These are phyloP conservation scores for Cochlearia excelsa DNA, from an alignment of 345 rosid species.

Conservation along the genomic window DNA sequence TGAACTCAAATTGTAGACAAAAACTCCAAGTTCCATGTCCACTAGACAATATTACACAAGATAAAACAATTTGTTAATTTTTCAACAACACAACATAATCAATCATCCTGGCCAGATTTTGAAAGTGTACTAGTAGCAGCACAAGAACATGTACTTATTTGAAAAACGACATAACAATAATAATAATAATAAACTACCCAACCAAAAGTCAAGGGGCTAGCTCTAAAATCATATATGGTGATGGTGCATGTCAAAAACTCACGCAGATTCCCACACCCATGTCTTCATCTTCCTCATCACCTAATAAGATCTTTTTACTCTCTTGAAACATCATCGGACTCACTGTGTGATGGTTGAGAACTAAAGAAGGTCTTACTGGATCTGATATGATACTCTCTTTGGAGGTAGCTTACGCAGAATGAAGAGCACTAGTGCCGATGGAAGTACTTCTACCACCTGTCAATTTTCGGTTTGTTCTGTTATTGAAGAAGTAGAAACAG, in stretches of 20 bases:
- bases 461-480: conserved; percentile 5
- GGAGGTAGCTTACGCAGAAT: conserved; percentile 94
- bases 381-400: conserved; percentile 87
- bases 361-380: conserved; percentile 44
- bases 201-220: conserved; percentile 10
- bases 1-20: too few species aligned
- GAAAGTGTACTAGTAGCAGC: too few species aligned
- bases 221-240: conserved; percentile 19
- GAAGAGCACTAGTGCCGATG: conserved; percentile 87
- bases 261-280: conserved; percentile 31
- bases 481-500: not conserved
- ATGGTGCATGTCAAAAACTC: conserved; percentile 31
- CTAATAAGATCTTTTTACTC: not conserved
- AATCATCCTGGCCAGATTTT: too few species aligned
- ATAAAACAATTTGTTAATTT: too few species aligned
- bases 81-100: too few species aligned
- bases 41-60: too few species aligned
- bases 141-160: not conserved
- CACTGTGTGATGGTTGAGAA: conserved; percentile 33
- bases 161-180: conserved; percentile 12
- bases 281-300: conserved; percentile 22
- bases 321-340: conserved; percentile 24
- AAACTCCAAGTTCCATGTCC: too few species aligned
- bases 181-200: not conserved
- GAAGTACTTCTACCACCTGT: conserved; percentile 94